A percentile compares a stretch with the other conserved stretches of the same genome.
Conservation (phyloP, 2,329 filamentous ascomycete genomes). For the Zymoseptoria ardabiliae region DNA sequence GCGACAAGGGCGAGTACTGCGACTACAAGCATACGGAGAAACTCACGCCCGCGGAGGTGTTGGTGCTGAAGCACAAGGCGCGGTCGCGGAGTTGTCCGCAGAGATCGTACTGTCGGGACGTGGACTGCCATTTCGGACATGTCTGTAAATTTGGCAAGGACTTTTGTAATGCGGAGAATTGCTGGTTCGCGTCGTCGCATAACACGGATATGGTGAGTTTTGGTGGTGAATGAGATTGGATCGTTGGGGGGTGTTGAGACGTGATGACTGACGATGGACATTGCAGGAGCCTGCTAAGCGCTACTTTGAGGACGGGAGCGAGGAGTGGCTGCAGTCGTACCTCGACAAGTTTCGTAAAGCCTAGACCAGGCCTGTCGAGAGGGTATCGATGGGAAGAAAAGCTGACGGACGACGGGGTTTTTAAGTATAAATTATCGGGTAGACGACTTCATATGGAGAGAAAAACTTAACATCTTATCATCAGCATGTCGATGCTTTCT, state of each 20-base stretch:
- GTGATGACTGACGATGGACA: conserved; percentile 3
- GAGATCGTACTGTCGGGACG: conserved; percentile 31
- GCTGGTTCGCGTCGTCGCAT: conserved; percentile 17
- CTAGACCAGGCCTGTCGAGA: not conserved
- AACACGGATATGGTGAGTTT: conserved; percentile 31
- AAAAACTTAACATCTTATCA: too few relatives aligned
- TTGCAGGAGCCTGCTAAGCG: conserved; percentile 21
- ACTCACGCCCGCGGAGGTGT: conserved; percentile 31
- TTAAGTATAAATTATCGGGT: too few relatives aligned
- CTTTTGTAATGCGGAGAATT: conserved; percentile 32
- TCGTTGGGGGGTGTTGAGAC: not conserved
- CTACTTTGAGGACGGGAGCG: conserved; percentile 24
- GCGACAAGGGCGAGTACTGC: conserved; percentile 35
- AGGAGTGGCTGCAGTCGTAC: conserved; percentile 23
- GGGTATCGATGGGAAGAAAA: too few relatives aligned
- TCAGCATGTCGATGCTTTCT: too few relatives aligned
- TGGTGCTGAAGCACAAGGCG: conserved; percentile 37
- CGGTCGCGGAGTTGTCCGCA: conserved; percentile 34
- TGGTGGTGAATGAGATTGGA: not conserved
- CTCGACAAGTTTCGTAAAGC: conserved; percentile 13
- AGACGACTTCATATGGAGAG: too few relatives aligned
- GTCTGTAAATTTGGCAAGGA: conserved; percentile 32
- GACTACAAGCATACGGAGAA: conserved; percentile 37
- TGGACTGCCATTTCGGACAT: conserved; percentile 39
- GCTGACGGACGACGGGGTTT: too few relatives aligned